Evolutionary conservation across 306 rosid species (phyloP), one percentile per base, ranked within the genome.

Genomic region (Delonix regia): DNA sequence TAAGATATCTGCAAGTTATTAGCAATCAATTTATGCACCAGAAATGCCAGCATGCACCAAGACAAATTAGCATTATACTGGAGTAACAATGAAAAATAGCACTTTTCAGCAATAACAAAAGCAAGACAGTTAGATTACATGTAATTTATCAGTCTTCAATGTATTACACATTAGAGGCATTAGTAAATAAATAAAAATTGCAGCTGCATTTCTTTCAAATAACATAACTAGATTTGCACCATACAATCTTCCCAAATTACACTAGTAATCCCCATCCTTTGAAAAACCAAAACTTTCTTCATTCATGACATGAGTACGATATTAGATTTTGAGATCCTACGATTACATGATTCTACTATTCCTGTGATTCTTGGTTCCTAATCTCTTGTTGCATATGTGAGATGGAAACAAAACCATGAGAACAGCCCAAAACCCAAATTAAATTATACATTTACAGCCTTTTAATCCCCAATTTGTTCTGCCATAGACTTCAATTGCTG

Each of bases 1-100:
- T 71, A 80, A 93, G 52, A 85, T 88, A 93, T 73, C 98, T 93
- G 90, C 77, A 86, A 85, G 52, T 7, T 44, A 76, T 34, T 30
- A 75, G 45, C 55, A 81, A 19, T 34, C 34, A 85, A 52, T 47
- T 66, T 41, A 76, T 21, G 65, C 53, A 69, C 30, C 49, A 71
- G 18, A 45, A 73, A n/a, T 33, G 38, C 36, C 72, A 69, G 81
- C 18, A 78, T 10, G 42, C 42, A 48, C 76, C 52, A 81, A 34
- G 11, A 19, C 24, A 47, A 39, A 30, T n/a, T 5, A 47, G 28
- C 52, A 70, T 61, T 41, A 22, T n/a, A 13, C 61, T 71, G n/a
- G n/a, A n/a, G n/a, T 18, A 12, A 52, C 19, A 34, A 70, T 57
- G 16, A 65, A 11, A 75, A 44, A 48, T 9, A 24, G 34, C 45